Evolutionary conservation across 306 rosid species (phyloP).

Genomic region (Lathyrus oleraceus): DNA sequence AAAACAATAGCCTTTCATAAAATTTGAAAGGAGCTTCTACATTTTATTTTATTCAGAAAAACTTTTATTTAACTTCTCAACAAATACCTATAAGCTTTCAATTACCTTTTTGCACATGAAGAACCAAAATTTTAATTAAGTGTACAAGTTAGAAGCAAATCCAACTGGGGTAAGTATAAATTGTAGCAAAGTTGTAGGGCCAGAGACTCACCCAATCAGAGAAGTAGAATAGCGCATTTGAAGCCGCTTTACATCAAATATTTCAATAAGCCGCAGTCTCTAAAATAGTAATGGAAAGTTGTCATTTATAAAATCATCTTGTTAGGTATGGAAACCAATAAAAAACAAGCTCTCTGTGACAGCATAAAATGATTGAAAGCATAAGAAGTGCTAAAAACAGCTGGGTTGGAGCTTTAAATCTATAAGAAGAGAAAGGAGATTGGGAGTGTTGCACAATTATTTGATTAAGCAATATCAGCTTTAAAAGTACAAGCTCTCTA

Average conservation of each 20-base stretch:
- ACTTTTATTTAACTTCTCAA: neutral
- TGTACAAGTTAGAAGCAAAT: neutral
- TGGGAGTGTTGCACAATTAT: neutral
- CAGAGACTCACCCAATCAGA: constrained; percentile 73
- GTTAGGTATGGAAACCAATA: constrained; percentile 22
- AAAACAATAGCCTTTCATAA: constrained; percentile 6
- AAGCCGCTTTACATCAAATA: constrained; percentile 91
- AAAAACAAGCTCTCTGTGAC: constrained; percentile 11
- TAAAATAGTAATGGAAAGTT: constrained; percentile 38
- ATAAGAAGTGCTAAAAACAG: constrained; percentile 5
- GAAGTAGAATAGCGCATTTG: constrained; percentile 96
- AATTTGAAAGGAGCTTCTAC: neutral
- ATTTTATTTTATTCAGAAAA: neutral
- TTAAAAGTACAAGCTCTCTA: neutral
- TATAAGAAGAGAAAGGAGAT: constrained; percentile 13
- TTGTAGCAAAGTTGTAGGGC: constrained; percentile 17
- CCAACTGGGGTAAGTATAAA: neutral
- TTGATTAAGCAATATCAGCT: neutral
- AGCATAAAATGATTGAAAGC: constrained; percentile 26
- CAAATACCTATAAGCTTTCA: neutral
- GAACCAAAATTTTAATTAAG: neutral
- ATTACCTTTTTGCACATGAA: neutral
- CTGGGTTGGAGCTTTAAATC: constrained; percentile 20
- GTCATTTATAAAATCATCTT: constrained; percentile 21
- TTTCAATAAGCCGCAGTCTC: constrained; percentile 96